Evolutionary conservation across 257 asterid genomes (phyloP).

Genomic region (Solanum sejunctum): DNA sequence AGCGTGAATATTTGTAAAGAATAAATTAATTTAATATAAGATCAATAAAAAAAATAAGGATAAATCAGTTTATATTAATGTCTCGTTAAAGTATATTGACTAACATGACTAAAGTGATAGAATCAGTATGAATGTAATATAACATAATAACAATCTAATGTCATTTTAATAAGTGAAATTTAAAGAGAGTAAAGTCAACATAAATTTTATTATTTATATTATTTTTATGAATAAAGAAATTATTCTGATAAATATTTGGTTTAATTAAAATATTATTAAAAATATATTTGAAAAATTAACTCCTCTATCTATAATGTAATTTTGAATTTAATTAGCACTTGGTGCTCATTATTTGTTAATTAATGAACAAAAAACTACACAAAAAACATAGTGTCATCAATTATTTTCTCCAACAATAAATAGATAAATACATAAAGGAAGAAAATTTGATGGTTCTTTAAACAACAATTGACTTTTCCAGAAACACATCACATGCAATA

Average conservation of each 20-base stretch:
- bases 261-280: no score
- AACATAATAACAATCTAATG: not conserved
- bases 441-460: not conserved
- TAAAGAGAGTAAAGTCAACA: accelerated
- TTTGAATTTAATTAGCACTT: no score
- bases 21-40: not conserved
- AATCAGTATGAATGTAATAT: not conserved
- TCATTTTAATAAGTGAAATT: not conserved
- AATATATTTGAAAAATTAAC: no score
- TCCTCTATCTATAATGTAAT: no score
- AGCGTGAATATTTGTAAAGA: not conserved
- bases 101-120: not conserved
- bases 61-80: not conserved
- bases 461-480: not conserved
- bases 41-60: not conserved
- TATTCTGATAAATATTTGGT: not conserved
- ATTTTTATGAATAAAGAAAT: not conserved
- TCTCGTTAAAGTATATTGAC: not conserved
- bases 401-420: not conserved
- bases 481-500: not conserved
- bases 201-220: not conserved
- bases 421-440: not conserved
- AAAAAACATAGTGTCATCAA: not conserved
- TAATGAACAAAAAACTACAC: not conserved
- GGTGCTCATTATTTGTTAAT: no score